Percentiles rank a stretch among this genome's conserved stretches.
These are phyloP conservation scores for Aspergillus mulundensis DNA, from an alignment of 495 filamentous ascomycete genomes.

Conservation along the genomic window DNA sequence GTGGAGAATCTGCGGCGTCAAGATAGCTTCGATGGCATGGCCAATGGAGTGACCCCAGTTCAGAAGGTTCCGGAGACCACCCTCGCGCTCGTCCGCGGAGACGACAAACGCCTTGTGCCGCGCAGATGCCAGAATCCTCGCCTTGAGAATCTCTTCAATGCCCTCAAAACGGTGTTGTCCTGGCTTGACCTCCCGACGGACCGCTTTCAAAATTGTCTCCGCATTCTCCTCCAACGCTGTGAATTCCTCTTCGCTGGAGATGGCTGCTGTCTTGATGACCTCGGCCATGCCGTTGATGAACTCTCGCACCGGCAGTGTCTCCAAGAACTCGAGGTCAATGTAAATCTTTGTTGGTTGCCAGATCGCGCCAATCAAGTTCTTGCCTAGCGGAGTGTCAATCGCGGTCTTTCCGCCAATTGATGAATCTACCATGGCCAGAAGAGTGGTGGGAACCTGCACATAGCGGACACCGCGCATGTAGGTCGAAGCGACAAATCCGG, in stretches of 20 bases:
- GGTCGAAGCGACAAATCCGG: slow-evolving; percentile 93
- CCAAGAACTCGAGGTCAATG: slow-evolving; percentile 89
- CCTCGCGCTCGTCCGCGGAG: slow-evolving; percentile 88
- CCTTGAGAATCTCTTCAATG: slow-evolving; percentile 74
- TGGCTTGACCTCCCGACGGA: slow-evolving; percentile 53
- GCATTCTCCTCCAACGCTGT: slow-evolving; percentile 78
- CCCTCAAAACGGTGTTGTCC: slow-evolving; percentile 57
- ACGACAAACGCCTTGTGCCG: slow-evolving; percentile 91
- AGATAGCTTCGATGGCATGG: slow-evolving; percentile 91
- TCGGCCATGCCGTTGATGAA: slow-evolving; percentile 99
- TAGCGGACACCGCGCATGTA: slow-evolving; percentile 98
- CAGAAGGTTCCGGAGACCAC: slow-evolving; percentile 86
- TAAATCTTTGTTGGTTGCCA: slow-evolving; percentile 94
- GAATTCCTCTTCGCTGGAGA: slow-evolving; percentile 89
- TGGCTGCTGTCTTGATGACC: slow-evolving; percentile 96
- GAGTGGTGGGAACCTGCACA: slow-evolving; percentile 92
- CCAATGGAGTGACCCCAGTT: slow-evolving; percentile 99
- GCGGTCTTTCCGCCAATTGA: slow-evolving; percentile 98
- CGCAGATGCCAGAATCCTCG: slow-evolving; percentile 82
- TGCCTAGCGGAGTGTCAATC: slow-evolving; percentile 94
- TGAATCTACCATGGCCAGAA: slow-evolving; percentile 97
- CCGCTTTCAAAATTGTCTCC: slow-evolving; percentile 64
- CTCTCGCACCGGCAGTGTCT: slow-evolving; percentile 84
- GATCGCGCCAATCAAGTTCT: slow-evolving; percentile 94
- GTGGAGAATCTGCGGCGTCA: slow-evolving; percentile 92